Conservation (phyloP, 768 basidiomycete genomes). For the Boletus barrowsii region DNA sequence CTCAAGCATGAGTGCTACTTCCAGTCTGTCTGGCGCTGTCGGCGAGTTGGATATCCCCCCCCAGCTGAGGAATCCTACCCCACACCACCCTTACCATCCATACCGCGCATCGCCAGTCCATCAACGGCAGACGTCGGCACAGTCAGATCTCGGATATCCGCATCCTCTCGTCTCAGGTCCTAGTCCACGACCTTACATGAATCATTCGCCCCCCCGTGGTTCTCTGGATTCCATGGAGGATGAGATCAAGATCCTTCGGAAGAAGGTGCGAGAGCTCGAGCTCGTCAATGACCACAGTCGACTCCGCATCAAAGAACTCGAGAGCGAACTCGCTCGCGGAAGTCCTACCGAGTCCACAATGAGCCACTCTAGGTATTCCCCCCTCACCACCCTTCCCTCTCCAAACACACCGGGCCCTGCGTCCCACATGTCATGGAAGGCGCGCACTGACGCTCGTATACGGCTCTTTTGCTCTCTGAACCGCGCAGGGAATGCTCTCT, state of each 20-base stretch:
- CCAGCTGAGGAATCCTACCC: slow-evolving; percentile 30
- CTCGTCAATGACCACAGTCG: slow-evolving; percentile 51
- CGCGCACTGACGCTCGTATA: slow-evolving; percentile 69
- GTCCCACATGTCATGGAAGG: slow-evolving; percentile 59
- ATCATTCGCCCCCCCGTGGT: slow-evolving; percentile 15
- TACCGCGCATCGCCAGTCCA: slow-evolving; percentile 22
- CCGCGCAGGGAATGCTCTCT: slow-evolving; percentile 83
- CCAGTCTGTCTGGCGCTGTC: slow-evolving; percentile 61
- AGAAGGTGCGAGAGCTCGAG: slow-evolving; percentile 62
- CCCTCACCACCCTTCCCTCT: slow-evolving; percentile 14
- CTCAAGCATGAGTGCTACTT: slow-evolving; percentile 44
- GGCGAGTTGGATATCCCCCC: slow-evolving; percentile 47
- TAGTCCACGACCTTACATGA: slow-evolving; percentile 19
- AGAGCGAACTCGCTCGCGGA: slow-evolving; percentile 39
- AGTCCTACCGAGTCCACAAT: slow-evolving; percentile 25
- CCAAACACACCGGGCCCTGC: slow-evolving; percentile 37
- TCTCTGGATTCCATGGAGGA: slow-evolving; percentile 36
- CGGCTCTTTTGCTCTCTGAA: slow-evolving; percentile 77
- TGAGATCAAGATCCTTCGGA: slow-evolving; percentile 55
- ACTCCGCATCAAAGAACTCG: slow-evolving; percentile 46
- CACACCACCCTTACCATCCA: slow-evolving; percentile 26
- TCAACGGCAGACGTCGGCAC: slow-evolving; percentile 23
- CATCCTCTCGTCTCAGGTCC: slow-evolving; percentile 15
- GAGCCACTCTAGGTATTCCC: slow-evolving; percentile 15
- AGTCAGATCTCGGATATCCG: slow-evolving; percentile 19